Base-by-base conservation (phyloP, 345 rosid genomes). In the Limnanthes douglasii region DNA sequence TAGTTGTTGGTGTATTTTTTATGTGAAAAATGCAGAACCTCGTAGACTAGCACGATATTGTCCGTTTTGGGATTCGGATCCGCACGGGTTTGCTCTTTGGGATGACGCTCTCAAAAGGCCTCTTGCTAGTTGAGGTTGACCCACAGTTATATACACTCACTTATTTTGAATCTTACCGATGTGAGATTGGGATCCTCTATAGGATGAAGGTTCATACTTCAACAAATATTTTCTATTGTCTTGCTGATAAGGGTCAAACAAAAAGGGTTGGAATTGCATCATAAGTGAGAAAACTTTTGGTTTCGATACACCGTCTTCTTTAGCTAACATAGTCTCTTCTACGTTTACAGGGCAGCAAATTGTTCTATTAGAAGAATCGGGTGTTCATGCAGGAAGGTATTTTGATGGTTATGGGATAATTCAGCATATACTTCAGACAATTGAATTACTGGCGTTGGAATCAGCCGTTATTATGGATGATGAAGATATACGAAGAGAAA, bases 361-460 rank as follows among this genome's bases (percentile, higher is more conserved):
- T 48, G 48, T 64, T 41, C 53, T 74, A 43, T 70, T 78, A 13
- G 75, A 70, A 57, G 70, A 66, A 24, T 34, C 38, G 14, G 44
- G 34, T 24, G 43, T 37, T 44, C 65, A 54, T 5, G 17, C 42
- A 0, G 59, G 34, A 51, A 73, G 77, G 47, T 66, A 69, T 56
- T 73, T 56, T 69, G 71, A 69, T 37, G 77, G 77, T 46, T 69
- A 73, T 55, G 74, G 83, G 38, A 60, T 73, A 43, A 61, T 69
- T 37, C 69, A 54, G 5, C 83, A 73, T 54, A 35, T 69, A 31
- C 65, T 73, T 31, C 77, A 69, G 64, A 69, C 65, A 13, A 41
- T 69, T 41, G 72, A 69, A 28, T 51, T 73, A 43, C 69, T 73
- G 48, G 77, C 83, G 25, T 69, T 73, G 78, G 83, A 69, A 51